A percentile compares a stretch with the other conserved stretches of the same genome.
Conservation (phyloP, 192 early-diverging fungal genomes). For the Borealophlyctis nickersoniae region DNA sequence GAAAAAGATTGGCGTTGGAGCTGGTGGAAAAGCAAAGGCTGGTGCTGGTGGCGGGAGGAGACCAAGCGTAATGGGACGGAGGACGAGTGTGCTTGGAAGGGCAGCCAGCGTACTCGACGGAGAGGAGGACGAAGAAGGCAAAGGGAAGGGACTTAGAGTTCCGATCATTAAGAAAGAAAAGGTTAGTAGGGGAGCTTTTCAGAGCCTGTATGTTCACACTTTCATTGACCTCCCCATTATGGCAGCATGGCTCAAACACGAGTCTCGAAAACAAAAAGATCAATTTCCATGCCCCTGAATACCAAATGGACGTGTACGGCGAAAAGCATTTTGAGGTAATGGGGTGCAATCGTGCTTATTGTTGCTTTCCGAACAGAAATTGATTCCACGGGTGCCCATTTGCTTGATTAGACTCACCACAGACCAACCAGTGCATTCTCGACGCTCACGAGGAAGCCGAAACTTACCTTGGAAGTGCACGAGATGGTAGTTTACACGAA, state of each 20-base stretch:
- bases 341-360: not conserved
- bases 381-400: not conserved
- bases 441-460: constrained; percentile 25
- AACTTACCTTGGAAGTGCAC: constrained; percentile 22
- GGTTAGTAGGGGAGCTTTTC: constrained; percentile 4
- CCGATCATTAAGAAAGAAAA: constrained; percentile 30
- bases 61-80: not conserved
- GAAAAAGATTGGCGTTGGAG: not conserved
- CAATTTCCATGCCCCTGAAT: constrained; percentile 28
- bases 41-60: not conserved
- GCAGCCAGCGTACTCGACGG: not conserved
- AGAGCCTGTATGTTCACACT: not conserved
- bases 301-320: constrained; percentile 29
- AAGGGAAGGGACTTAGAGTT: not conserved
- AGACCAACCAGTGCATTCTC: constrained; percentile 21
- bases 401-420: constrained; percentile 18
- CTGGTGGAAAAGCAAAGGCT: not conserved
- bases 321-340: constrained; percentile 41
- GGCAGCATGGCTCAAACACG: constrained; percentile 18
- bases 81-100: not conserved
- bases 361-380: constrained; percentile 1
- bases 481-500: constrained; percentile 40
- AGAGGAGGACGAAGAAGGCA: not conserved
- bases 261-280: constrained; percentile 34
- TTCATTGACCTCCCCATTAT: not conserved